These are phyloP conservation scores for Aspergillus texensis DNA, from an alignment of 2,329 filamentous ascomycete genomes.

Conservation along the genomic window DNA sequence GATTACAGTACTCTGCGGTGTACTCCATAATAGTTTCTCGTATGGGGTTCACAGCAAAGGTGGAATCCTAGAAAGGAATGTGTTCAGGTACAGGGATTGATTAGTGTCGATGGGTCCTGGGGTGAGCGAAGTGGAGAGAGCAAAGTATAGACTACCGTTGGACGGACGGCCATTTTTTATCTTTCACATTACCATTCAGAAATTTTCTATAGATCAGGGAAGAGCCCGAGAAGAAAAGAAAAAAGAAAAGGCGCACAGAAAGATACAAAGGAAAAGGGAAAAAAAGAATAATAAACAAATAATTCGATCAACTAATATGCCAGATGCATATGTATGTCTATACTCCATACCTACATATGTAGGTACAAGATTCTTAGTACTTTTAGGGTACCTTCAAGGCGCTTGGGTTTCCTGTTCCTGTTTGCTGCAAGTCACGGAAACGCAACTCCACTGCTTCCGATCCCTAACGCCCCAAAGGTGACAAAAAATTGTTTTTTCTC, in stretches of 20 bases:
- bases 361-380: background rate
- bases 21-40: background rate
- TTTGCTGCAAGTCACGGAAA: conserved; percentile 6
- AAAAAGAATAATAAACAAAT: background rate
- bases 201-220: background rate
- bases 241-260: background rate
- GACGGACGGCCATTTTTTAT: background rate
- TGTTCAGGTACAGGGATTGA: conserved; percentile 8
- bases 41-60: background rate
- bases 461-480: conserved; percentile 4
- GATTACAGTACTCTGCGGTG: background rate
- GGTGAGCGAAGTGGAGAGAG: background rate
- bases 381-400: background rate
- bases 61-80: background rate
- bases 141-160: conserved; percentile 1
- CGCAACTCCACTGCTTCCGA: conserved; percentile 2
- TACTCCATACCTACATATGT: background rate
- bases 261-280: background rate
- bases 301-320: background rate
- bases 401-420: conserved; percentile 1
- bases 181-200: background rate
- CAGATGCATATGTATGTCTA: conserved; percentile 4
- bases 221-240: background rate
- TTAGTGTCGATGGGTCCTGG: conserved; percentile 2
- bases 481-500: background rate